Conservation (phyloP, 2,329 filamentous ascomycete species). For the Verruconis gallopava region DNA sequence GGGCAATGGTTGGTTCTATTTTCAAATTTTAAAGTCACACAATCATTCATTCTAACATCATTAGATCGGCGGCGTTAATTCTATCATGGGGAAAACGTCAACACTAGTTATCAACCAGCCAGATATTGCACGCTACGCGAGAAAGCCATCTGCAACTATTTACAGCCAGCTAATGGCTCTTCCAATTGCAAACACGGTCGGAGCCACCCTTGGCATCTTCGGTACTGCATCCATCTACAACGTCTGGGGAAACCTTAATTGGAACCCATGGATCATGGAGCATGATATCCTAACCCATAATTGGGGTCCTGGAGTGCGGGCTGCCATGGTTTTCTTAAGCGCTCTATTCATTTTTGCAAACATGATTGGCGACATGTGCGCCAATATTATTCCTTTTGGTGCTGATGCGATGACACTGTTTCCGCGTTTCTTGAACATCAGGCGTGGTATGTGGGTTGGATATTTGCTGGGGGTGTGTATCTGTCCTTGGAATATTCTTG, state of each 20-base stretch:
- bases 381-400: conserved; percentile 18
- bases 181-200: conserved; percentile 14
- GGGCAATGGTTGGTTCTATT: conserved; percentile 2
- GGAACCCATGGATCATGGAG: conserved; percentile 13
- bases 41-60: background rate
- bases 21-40: background rate
- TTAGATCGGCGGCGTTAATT: conserved; percentile 1
- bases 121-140: conserved; percentile 14
- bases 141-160: conserved; percentile 12
- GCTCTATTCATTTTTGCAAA: conserved; percentile 16
- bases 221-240: conserved; percentile 14
- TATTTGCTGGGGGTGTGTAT: conserved; percentile 4
- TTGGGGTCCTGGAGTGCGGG: conserved; percentile 15
- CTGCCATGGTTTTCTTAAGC: conserved; percentile 17
- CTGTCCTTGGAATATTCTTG: conserved; percentile 16
- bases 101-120: background rate
- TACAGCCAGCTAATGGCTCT: conserved; percentile 15
- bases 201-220: conserved; percentile 17
- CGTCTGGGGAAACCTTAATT: conserved; percentile 14
- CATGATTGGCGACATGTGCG: conserved; percentile 17
- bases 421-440: conserved; percentile 20
- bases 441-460: conserved; percentile 13
- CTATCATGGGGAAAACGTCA: background rate
- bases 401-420: conserved; percentile 31
- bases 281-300: conserved; percentile 11